Evolutionary conservation across 1,284 basidiomycete species (phyloP).

Genomic region (Calocybe gambosa): DNA sequence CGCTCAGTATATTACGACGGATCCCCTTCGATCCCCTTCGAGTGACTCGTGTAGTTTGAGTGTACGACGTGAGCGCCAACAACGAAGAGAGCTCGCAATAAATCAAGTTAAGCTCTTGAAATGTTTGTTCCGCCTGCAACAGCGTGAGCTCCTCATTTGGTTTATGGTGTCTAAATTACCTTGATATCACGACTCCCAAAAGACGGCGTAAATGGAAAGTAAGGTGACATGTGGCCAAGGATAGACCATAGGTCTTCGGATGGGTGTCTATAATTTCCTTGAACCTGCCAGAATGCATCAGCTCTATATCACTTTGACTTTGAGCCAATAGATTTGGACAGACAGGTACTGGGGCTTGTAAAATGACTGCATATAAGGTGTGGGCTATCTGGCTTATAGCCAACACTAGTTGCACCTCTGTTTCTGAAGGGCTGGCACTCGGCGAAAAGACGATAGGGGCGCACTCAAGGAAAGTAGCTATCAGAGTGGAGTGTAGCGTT

Average conservation of each 20-base stretch:
- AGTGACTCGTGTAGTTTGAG: neutral
- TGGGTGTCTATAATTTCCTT: slow-evolving; percentile 16
- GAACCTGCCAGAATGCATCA: slow-evolving; percentile 6
- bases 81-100: slow-evolving; percentile 74
- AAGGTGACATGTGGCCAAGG: slow-evolving; percentile 67
- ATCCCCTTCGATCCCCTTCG: slow-evolving; percentile 8
- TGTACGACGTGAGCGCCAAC: slow-evolving; percentile 39
- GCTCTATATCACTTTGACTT: neutral
- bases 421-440: slow-evolving; percentile 45
- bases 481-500: slow-evolving; percentile 68
- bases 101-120: slow-evolving; percentile 67
- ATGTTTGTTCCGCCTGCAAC: slow-evolving; percentile 48
- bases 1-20: neutral
- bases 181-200: slow-evolving; percentile 45
- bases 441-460: slow-evolving; percentile 78
- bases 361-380: slow-evolving; percentile 60
- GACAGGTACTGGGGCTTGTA: slow-evolving; percentile 29
- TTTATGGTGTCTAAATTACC: slow-evolving; percentile 26
- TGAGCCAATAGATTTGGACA: slow-evolving; percentile 4
- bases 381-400: slow-evolving; percentile 58
- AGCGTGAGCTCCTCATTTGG: slow-evolving; percentile 3
- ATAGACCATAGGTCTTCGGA: slow-evolving; percentile 50
- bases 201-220: slow-evolving; percentile 71
- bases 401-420: slow-evolving; percentile 58
- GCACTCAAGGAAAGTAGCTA: slow-evolving; percentile 80